Conservation (phyloP, 1,284 basidiomycete genomes). For the Rhodotorula glutinis region DNA sequence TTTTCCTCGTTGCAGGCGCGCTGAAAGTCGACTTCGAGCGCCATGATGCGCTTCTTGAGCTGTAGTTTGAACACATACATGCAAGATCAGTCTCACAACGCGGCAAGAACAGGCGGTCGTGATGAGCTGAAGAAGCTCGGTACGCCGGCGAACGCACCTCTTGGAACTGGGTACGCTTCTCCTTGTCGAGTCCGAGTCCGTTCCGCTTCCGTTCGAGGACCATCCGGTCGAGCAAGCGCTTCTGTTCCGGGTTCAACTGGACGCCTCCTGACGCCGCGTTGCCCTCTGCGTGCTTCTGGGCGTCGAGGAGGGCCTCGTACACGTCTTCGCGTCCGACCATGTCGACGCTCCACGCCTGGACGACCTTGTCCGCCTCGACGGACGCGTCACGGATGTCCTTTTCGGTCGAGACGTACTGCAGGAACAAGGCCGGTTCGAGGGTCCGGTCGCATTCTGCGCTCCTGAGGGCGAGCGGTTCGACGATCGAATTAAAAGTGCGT, state of each 20-base stretch:
- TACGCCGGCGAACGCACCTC: slow-evolving; percentile 51
- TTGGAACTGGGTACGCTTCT: slow-evolving; percentile 59
- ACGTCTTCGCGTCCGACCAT: slow-evolving; percentile 72
- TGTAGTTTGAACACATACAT: slow-evolving; percentile 17
- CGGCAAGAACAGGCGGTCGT: no score
- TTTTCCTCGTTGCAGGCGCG: slow-evolving; percentile 85
- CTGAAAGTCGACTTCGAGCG: slow-evolving; percentile 66
- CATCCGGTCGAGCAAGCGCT: slow-evolving; percentile 70
- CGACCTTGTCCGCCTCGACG: slow-evolving; percentile 64
- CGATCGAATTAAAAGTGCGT: slow-evolving; percentile 50
- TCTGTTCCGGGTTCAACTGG: slow-evolving; percentile 62
- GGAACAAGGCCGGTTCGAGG: slow-evolving; percentile 65
- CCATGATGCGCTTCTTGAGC: slow-evolving; percentile 58
- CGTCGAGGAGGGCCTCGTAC: slow-evolving; percentile 65
- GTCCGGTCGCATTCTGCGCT: slow-evolving; percentile 58
- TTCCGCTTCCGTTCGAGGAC: slow-evolving; percentile 70
- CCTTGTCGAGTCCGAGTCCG: slow-evolving; percentile 67
- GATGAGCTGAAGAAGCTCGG: no score
- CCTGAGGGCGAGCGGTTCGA: slow-evolving; percentile 59
- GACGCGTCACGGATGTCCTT: slow-evolving; percentile 71
- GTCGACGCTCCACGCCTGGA: slow-evolving; percentile 58
- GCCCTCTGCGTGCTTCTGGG: slow-evolving; percentile 63
- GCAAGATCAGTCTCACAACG: neutral
- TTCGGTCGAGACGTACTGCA: slow-evolving; percentile 70
- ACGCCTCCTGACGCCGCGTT: slow-evolving; percentile 53